Conservation (phyloP, 2,329 filamentous ascomycete species). For the Pseudopyricularia javanii region DNA sequence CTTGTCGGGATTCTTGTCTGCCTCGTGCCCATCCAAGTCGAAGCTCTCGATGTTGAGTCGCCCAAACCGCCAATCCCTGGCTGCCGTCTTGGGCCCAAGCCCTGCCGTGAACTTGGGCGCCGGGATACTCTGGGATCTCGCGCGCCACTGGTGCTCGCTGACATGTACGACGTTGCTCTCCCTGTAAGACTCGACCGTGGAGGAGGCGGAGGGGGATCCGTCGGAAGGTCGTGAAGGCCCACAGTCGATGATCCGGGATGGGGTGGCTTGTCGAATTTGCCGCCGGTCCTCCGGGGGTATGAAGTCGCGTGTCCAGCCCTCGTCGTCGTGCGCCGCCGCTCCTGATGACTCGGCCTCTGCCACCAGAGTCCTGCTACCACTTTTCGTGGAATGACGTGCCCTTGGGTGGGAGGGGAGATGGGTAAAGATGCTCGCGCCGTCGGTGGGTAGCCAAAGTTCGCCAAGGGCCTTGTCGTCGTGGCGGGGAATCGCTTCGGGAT, state of each 20-base stretch:
- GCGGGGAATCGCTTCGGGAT: conserved; percentile 15
- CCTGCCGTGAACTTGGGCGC: conserved; percentile 29
- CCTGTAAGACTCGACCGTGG: neutral
- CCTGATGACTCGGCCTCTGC: conserved; percentile 7
- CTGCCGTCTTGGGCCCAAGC: conserved; percentile 34
- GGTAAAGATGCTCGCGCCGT: conserved; percentile 39
- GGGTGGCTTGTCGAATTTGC: conserved; percentile 3
- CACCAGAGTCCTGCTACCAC: neutral
- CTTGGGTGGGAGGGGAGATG: conserved; percentile 38
- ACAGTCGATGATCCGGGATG: conserved; percentile 35
- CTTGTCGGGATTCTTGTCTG: neutral
- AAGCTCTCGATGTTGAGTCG: conserved; percentile 70
- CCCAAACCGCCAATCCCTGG: conserved; percentile 69
- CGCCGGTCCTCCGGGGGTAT: neutral
- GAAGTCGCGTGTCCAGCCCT: conserved; percentile 1
- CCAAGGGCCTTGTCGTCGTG: conserved; percentile 1
- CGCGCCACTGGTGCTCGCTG: conserved; percentile 26
- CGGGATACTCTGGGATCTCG: conserved; percentile 26
- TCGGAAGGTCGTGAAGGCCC: conserved; percentile 25
- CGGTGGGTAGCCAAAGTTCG: conserved; percentile 36
- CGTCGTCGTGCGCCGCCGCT: neutral
- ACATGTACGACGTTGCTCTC: conserved; percentile 22
- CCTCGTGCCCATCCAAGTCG: conserved; percentile 39
- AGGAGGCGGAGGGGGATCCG: neutral
- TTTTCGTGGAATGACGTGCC: neutral